These are phyloP conservation scores for Gastrodia elata DNA, from an alignment of 106 monocot genomes.

Conservation along the genomic window DNA sequence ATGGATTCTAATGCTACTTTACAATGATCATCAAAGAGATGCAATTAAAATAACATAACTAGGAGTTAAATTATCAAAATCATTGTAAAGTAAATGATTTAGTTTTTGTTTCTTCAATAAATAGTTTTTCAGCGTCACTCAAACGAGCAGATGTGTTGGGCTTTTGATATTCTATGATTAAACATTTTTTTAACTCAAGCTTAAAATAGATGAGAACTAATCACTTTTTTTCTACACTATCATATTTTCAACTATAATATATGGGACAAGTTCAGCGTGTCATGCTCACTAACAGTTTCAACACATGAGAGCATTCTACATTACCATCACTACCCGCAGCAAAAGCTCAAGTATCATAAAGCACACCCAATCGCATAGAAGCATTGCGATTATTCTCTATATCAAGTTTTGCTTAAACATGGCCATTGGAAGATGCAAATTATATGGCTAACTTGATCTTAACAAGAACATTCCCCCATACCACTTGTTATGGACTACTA, in stretches of 20 bases:
- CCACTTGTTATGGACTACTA: not conserved
- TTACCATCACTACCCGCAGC: not conserved
- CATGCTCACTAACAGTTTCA: too few relatives aligned
- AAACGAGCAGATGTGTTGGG: not conserved
- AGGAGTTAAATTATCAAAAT: not conserved
- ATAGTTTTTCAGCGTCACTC: not conserved
- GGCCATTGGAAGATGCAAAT: not conserved
- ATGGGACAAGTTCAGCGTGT: not conserved
- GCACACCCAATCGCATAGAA: not conserved
- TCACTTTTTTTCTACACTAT: not conserved
- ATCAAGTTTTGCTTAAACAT: too few relatives aligned
- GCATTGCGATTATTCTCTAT: too few relatives aligned
- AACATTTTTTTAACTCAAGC: not conserved
- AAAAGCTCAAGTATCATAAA: not conserved
- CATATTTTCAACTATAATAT: not conserved
- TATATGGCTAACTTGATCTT: not conserved
- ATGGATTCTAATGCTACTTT: slow-evolving; percentile 4
- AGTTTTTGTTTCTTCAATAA: not conserved
- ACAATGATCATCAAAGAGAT: not conserved
- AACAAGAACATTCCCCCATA: not conserved
- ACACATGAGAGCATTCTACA: not conserved
- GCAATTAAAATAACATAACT: not conserved
- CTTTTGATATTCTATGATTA: not conserved
- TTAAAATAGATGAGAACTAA: not conserved
- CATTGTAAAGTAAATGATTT: not conserved